These are phyloP conservation scores for Trichoderma gracile DNA, from an alignment of 2,329 filamentous ascomycete species.

Conservation along the genomic window DNA sequence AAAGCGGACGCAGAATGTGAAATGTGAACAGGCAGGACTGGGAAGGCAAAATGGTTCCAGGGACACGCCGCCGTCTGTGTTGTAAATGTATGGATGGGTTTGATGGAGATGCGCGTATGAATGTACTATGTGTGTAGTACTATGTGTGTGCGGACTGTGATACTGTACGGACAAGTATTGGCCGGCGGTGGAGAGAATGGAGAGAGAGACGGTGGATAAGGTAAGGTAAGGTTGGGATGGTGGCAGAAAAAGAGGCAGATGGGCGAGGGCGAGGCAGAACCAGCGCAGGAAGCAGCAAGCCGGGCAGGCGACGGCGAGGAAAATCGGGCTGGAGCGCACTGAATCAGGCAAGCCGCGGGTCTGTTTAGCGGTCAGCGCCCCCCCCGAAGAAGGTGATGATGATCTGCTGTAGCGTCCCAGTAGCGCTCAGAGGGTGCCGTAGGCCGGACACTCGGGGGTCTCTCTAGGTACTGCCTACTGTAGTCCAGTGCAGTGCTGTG, in stretches of 20 bases:
- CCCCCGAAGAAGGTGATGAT: constrained; percentile 25
- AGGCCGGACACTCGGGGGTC: neutral
- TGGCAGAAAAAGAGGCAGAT: neutral
- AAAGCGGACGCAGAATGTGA: neutral
- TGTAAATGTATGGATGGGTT: neutral
- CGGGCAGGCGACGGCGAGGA: constrained; percentile 3
- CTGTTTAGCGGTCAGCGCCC: constrained; percentile 26
- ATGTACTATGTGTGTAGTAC: too few relatives aligned
- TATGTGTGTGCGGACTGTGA: too few relatives aligned
- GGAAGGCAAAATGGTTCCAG: neutral
- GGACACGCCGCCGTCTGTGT: neutral
- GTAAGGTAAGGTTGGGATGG: too few relatives aligned
- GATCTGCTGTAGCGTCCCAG: constrained; percentile 27
- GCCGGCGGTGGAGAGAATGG: constrained; percentile 8
- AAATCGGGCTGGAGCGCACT: constrained; percentile 17
- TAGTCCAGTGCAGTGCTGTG: too few relatives aligned
- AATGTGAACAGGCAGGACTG: neutral
- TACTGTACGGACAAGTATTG: too few relatives aligned
- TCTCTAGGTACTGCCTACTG: neutral
- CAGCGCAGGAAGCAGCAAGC: neutral
- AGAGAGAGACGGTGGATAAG: constrained; percentile 1
- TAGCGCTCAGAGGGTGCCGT: constrained; percentile 14
- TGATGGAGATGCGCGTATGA: too few relatives aligned
- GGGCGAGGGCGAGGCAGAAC: too few relatives aligned
- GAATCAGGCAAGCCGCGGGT: constrained; percentile 23